Evolutionary conservation across 192 early-diverging fungal genomes (phyloP).

Genomic region (Coemansia sp.): DNA sequence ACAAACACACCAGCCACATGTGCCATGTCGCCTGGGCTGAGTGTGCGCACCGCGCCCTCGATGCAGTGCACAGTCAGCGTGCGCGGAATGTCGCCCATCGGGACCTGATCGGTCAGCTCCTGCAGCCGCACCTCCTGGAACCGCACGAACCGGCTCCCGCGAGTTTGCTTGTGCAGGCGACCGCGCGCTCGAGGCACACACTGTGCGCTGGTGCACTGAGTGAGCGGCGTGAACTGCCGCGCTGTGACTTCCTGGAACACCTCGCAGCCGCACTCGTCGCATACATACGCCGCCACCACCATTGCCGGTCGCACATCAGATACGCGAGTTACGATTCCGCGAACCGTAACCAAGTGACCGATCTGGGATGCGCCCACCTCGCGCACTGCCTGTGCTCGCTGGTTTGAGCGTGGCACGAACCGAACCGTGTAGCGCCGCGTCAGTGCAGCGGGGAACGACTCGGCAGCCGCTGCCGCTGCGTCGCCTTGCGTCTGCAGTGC

Average conservation of each 20-base stretch:
- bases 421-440: slow-evolving; percentile 82
- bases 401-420: slow-evolving; percentile 70
- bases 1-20: slow-evolving; percentile 84
- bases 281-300: slow-evolving; percentile 83
- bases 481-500: slow-evolving; percentile 16
- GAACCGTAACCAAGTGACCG: slow-evolving; percentile 83
- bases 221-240: slow-evolving; percentile 74
- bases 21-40: slow-evolving; percentile 88
- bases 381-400: slow-evolving; percentile 76
- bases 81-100: slow-evolving; percentile 97
- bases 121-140: slow-evolving; percentile 98
- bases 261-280: slow-evolving; percentile 93
- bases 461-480: slow-evolving; percentile 25
- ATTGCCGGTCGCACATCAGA: slow-evolving; percentile 91
- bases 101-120: slow-evolving; percentile 97
- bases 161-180: slow-evolving; percentile 84
- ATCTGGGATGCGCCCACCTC: slow-evolving; percentile 77
- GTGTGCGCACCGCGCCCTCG: slow-evolving; percentile 71
- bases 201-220: slow-evolving; percentile 74
- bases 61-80: slow-evolving; percentile 90
- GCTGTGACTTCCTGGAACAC: slow-evolving; percentile 89
- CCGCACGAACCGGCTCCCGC: slow-evolving; percentile 86
- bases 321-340: slow-evolving; percentile 92
- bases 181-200: slow-evolving; percentile 84
- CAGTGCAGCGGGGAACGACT: slow-evolving; percentile 77